A percentile compares a stretch with the other conserved stretches of the same genome.
Conservation (phyloP, 345 rosid genomes). For the Hibiscus mutabilis region DNA sequence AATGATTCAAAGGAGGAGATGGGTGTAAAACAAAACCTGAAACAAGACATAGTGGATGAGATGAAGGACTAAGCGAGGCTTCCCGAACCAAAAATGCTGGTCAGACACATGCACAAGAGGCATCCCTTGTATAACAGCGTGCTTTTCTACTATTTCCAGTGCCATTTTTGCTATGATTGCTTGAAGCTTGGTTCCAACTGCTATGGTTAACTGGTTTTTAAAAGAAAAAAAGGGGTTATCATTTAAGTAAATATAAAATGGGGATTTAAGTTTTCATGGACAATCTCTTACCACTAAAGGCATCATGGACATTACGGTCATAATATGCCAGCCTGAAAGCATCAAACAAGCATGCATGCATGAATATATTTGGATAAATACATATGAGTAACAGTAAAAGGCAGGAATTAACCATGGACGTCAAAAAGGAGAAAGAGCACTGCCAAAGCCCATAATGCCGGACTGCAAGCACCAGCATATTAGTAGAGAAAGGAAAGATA, state of each 20-base stretch:
- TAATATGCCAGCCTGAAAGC: conserved; percentile 64
- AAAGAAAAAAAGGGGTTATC: conserved; percentile 9
- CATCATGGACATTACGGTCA: conserved; percentile 48
- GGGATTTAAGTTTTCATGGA: neutral
- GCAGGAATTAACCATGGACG: conserved; percentile 54
- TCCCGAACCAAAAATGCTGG: neutral
- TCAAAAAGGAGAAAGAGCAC: conserved; percentile 63
- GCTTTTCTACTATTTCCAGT: neutral
- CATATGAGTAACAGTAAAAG: neutral
- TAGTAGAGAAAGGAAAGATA: neutral
- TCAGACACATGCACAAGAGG: neutral
- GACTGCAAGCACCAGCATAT: conserved; percentile 39
- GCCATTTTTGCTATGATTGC: neutral
- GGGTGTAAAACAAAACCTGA: neutral
- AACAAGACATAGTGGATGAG: neutral
- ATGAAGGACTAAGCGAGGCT: neutral
- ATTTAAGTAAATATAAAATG: neutral
- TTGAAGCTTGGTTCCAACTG: conserved; percentile 2
- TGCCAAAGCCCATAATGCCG: conserved; percentile 69
- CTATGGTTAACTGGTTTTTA: conserved; percentile 37
- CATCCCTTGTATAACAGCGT: neutral
- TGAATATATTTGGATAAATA: neutral
- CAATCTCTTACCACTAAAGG: conserved; percentile 66
- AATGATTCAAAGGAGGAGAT: too few species aligned
- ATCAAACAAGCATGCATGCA: neutral